phyloP scores from a whole-genome alignment of 768 basidiomycete genomes.

The Postia placenta region DNA sequence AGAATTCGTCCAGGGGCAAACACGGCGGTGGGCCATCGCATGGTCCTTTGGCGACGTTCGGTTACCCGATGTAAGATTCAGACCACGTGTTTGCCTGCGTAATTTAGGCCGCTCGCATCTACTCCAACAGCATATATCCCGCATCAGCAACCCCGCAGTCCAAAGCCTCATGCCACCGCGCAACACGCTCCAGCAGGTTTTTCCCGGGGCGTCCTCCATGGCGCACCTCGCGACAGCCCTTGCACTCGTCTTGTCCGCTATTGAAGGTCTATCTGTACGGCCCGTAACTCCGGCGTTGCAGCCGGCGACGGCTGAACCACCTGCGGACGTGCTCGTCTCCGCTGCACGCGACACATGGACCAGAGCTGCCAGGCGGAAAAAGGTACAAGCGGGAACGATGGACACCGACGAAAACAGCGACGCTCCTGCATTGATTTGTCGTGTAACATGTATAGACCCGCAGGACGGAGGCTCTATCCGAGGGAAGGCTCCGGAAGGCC shows the following conservation, averaged over 20 bases:
- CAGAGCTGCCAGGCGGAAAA: conserved; percentile 52
- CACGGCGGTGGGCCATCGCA: conserved; percentile 86
- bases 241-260: conserved; percentile 24
- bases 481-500: not conserved
- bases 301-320: too few relatives aligned
- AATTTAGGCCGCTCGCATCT: too few relatives aligned
- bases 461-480: conserved; percentile 10
- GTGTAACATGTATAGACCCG: conserved; percentile 18
- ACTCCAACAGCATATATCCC: conserved; percentile 30
- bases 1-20: conserved; percentile 81
- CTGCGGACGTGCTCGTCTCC: conserved; percentile 9
- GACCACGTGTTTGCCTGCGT: too few relatives aligned
- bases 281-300: not conserved
- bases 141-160: conserved; percentile 35
- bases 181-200: conserved; percentile 47
- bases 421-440: conserved; percentile 13
- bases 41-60: conserved; percentile 71
- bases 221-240: conserved; percentile 19
- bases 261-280: conserved; percentile 23
- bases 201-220: conserved; percentile 1
- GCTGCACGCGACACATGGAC: conserved; percentile 58
- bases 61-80: conserved; percentile 81
- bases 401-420: not conserved
- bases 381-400: conserved; percentile 15
- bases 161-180: conserved; percentile 50